Base-by-base conservation (phyloP, 2,329 filamentous ascomycete species). In the Verticillium klebahnii region DNA sequence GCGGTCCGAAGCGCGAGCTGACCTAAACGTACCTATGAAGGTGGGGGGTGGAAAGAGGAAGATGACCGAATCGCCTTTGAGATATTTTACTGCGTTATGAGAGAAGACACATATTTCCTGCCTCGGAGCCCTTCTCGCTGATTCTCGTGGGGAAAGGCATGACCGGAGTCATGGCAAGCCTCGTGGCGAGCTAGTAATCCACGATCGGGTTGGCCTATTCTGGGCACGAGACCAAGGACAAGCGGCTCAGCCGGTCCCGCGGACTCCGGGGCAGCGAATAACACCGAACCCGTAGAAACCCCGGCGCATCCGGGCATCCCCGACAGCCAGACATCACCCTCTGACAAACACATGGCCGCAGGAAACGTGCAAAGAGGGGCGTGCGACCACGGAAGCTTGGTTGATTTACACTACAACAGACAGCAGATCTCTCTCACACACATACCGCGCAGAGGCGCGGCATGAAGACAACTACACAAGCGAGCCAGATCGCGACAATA, bases 401-500 rank as follows among this genome's bases (percentile, higher is more conserved):
- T 12, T 50, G 23, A 25, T n/a, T 9, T 50, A 50, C 40, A 50
- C 40, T 50, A 50, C 40, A 23, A n/a, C 40, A 50, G 40, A 50
- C 40, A 50, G n/a, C 39, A 50, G 6, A 23, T 50, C n/a, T 39
- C 37, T 39, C 37, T 40, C 17, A 15, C 37, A n/a, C 40, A 25
- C 40, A 25, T 9, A 50, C 9, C 34, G 9, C 34, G 14, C 34
- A 36, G 2, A 36, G 9, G 14, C 14, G 14, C 34, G 34, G 14
- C 34, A 19, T 17, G 11, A 17, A 12, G 25, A 11, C 50, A 56
- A 56, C 55, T 23, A 15, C 12, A 37, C 55, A 32, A 56, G 19
- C 25, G 12, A 39, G 56, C 19, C n/a, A 58, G 45, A 56, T n/a
- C 57, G 55, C 25, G 57, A 54, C 55, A 52, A 60, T 58, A 50